Percentiles rank a stretch among this genome's conserved stretches.
These are phyloP conservation scores for Umbelopsis sp. DNA, from an alignment of 192 early-diverging fungal genomes.

Conservation along the genomic window DNA sequence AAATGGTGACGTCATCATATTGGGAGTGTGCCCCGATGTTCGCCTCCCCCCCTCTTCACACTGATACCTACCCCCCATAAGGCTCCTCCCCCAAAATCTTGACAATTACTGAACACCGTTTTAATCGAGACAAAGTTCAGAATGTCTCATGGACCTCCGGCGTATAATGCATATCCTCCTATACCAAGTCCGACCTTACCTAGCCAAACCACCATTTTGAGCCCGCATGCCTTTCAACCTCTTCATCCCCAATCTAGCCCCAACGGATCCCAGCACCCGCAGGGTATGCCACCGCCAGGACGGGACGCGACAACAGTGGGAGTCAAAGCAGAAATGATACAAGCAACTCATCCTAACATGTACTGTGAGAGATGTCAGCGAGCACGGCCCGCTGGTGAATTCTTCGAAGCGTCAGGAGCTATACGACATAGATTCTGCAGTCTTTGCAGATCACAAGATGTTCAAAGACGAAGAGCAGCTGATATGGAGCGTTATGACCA, in stretches of 20 bases:
- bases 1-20: not conserved
- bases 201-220: constrained; percentile 1
- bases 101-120: not conserved
- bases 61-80: not conserved
- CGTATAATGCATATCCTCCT: constrained; percentile 15
- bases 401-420: constrained; percentile 14
- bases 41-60: not conserved
- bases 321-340: constrained; percentile 5
- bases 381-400: not conserved
- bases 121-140: not conserved
- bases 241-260: constrained; percentile 12
- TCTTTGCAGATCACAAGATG: constrained; percentile 2
- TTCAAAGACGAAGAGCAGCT: not conserved
- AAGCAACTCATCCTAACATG: not conserved
- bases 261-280: constrained; percentile 5
- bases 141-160: constrained; percentile 18
- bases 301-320: constrained; percentile 13
- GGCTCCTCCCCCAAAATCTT: constrained; percentile 16
- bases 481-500: constrained; percentile 2
- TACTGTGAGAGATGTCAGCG: constrained; percentile 18
- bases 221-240: constrained; percentile 12
- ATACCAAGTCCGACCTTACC: constrained; percentile 6
- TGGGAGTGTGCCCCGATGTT: not conserved
- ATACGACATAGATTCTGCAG: not conserved
- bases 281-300: not conserved